phyloP scores from a whole-genome alignment of 495 filamentous ascomycete species.

The Aspergillus saccharolyticus region DNA sequence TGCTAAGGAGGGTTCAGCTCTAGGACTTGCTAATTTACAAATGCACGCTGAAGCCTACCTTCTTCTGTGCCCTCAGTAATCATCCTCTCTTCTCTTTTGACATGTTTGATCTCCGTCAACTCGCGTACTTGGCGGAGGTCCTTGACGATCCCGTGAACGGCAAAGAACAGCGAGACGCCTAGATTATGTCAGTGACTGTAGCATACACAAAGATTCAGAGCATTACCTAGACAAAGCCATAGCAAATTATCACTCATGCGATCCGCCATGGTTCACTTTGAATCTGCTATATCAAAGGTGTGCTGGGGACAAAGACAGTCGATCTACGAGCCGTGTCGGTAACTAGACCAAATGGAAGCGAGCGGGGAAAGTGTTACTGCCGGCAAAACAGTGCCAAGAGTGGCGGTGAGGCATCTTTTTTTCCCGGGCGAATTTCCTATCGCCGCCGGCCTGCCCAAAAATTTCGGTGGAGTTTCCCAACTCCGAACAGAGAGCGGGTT shows the following conservation, averaged over 20 bases:
- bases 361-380: conserved; percentile 8
- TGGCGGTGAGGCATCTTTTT: conserved; percentile 35
- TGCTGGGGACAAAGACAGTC: not conserved
- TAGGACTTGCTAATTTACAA: not conserved
- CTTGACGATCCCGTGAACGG: conserved; percentile 39
- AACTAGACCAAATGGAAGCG: conserved; percentile 38
- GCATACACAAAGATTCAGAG: not conserved
- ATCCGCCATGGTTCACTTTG: conserved; percentile 29
- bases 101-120: conserved; percentile 45
- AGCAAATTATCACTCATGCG: conserved; percentile 38
- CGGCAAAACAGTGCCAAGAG: conserved; percentile 31
- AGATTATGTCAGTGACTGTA: conserved; percentile 5
- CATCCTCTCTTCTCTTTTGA: conserved; percentile 42
- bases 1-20: conserved; percentile 22
- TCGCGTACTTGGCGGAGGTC: conserved; percentile 44
- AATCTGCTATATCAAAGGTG: not conserved
- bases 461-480: conserved; percentile 19
- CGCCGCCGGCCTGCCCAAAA: conserved; percentile 21
- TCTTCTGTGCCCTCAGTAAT: conserved; percentile 47
- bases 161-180: conserved; percentile 46
- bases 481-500: not conserved
- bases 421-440: conserved; percentile 19
- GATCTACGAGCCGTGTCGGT: not conserved
- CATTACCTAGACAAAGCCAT: conserved; percentile 44
- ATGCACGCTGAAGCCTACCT: conserved; percentile 21